phyloP scores from a whole-genome alignment of 345 rosid species.

The Sonneratia caseolaris region DNA sequence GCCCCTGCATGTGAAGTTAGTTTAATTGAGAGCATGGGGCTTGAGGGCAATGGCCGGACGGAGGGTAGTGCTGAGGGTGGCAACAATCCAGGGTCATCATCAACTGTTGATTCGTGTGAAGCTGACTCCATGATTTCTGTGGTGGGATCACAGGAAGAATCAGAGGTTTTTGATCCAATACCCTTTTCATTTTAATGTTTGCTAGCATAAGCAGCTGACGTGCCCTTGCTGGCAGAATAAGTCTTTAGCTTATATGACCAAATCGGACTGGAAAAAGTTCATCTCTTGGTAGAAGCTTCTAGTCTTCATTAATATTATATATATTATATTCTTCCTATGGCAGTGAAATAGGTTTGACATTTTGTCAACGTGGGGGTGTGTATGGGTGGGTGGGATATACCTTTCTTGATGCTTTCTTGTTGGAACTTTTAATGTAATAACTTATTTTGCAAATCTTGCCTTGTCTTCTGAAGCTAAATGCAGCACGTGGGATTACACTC shows the following conservation, averaged over 20 bases:
- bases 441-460: slow-evolving; percentile 14
- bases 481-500: slow-evolving; percentile 19
- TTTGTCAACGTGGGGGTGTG: background rate
- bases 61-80: slow-evolving; percentile 37
- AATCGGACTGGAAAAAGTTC: background rate
- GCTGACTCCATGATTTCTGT: slow-evolving; percentile 27
- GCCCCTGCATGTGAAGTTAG: slow-evolving; percentile 21
- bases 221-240: background rate
- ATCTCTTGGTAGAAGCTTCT: background rate
- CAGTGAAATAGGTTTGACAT: background rate
- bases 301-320: background rate
- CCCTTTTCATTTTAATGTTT: slow-evolving; percentile 6
- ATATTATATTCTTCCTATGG: background rate
- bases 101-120: slow-evolving; percentile 35
- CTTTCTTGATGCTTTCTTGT: background rate
- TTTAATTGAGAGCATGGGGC: slow-evolving; percentile 28
- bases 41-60: slow-evolving; percentile 23
- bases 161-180: slow-evolving; percentile 40
- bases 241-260: background rate
- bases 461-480: slow-evolving; percentile 32
- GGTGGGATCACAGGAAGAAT: slow-evolving; percentile 25
- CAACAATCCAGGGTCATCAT: slow-evolving; percentile 23
- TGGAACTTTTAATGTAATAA: background rate
- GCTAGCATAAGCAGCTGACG: background rate
- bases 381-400: no score